These are phyloP conservation scores for Rheum nobile DNA, from an alignment of 148 eudicot species.

Conservation along the genomic window DNA sequence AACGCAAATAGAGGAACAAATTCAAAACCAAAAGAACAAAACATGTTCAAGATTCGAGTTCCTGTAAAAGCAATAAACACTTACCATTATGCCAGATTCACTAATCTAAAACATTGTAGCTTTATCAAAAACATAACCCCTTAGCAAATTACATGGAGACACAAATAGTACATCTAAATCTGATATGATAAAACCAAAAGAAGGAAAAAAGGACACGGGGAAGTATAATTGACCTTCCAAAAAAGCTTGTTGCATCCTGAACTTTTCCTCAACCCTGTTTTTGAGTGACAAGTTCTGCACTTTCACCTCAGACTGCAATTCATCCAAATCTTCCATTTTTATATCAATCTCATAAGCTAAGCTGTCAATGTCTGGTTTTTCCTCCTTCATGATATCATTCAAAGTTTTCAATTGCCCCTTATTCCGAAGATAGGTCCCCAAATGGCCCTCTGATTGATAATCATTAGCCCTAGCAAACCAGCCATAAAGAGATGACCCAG, in stretches of 20 bases:
- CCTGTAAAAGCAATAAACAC: neutral
- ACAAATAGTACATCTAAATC: neutral
- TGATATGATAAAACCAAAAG: neutral
- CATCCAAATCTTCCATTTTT: constrained; percentile 33
- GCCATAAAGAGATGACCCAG: constrained; percentile 41
- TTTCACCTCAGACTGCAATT: constrained; percentile 39
- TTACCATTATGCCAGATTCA: neutral
- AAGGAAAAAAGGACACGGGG: neutral
- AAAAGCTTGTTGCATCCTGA: constrained; percentile 41
- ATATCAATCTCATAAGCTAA: constrained; percentile 43
- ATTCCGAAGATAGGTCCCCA: constrained; percentile 54
- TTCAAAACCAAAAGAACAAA: neutral
- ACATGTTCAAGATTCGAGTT: neutral
- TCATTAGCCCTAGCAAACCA: constrained; percentile 81
- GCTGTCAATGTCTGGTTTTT: constrained; percentile 21
- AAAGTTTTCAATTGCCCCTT: constrained; percentile 46
- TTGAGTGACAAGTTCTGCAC: constrained; percentile 40
- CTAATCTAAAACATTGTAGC: neutral
- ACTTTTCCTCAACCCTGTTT: constrained; percentile 49
- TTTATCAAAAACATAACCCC: neutral
- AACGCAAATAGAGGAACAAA: neutral
- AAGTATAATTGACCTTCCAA: constrained; percentile 34
- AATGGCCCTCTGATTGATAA: constrained; percentile 31
- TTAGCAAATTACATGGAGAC: neutral
- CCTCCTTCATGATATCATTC: constrained; percentile 35